Evolutionary conservation across 331 rosid species (phyloP).

Genomic region (Phaseolus coccineus): DNA sequence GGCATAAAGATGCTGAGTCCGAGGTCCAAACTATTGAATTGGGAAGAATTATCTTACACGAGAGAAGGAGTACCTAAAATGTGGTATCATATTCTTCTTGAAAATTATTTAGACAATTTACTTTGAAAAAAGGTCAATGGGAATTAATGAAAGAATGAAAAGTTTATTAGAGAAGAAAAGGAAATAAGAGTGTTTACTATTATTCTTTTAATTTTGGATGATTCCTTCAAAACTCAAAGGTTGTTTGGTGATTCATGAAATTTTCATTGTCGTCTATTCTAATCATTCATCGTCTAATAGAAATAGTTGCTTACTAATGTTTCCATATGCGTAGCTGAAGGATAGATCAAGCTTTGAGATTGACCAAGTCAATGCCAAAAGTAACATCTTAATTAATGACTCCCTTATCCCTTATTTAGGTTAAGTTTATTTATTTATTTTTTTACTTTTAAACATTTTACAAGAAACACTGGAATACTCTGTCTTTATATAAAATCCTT

Average conservation of each 20-base stretch:
- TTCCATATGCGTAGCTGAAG: constrained; percentile 47
- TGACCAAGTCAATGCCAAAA: constrained; percentile 58
- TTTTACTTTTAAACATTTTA: no score
- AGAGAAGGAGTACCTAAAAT: constrained; percentile 46
- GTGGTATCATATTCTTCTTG: no score
- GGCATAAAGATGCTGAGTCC: constrained; percentile 33
- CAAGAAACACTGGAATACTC: no score
- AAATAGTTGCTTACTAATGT: constrained; percentile 10
- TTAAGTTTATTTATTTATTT: no score
- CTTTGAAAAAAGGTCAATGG: neutral
- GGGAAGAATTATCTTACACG: neutral
- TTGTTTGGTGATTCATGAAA: constrained; percentile 29
- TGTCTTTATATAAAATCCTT: no score
- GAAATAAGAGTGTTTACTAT: neutral
- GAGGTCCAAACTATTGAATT: neutral
- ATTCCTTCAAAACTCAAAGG: constrained; percentile 23
- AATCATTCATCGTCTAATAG: constrained; percentile 9
- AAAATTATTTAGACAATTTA: constrained; percentile 11
- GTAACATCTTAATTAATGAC: neutral
- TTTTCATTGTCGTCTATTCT: neutral
- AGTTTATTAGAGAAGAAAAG: neutral
- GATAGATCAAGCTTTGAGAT: constrained; percentile 35
- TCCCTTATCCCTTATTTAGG: no score
- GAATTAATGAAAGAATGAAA: constrained; percentile 22
- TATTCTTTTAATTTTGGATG: neutral